phyloP scores from a whole-genome alignment of 2,329 filamentous ascomycete genomes.

The Sclerotinia spermophila region DNA sequence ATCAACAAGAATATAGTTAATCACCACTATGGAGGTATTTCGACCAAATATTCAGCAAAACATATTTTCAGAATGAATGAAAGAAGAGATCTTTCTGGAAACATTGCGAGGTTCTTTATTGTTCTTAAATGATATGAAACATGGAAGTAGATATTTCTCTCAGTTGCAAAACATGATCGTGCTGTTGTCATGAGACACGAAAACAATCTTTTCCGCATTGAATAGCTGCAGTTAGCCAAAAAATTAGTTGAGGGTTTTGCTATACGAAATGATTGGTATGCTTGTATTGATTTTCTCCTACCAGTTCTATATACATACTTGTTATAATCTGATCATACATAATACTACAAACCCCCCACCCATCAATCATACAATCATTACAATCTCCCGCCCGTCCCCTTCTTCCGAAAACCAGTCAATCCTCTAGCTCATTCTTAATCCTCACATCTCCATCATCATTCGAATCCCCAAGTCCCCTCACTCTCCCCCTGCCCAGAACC shows the following conservation, averaged over 20 bases:
- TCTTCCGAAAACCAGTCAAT: constrained; percentile 5
- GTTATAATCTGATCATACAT: not conserved
- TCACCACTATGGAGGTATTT: too few species aligned
- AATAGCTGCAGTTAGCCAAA: not conserved
- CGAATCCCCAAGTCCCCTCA: constrained; percentile 32
- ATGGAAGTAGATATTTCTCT: not conserved
- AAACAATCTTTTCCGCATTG: not conserved
- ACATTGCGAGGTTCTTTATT: not conserved
- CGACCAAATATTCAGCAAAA: not conserved
- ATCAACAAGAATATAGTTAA: not conserved
- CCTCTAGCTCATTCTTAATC: constrained; percentile 35
- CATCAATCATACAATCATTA: not conserved
- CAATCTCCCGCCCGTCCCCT: accelerated
- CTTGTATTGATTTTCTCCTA: not conserved
- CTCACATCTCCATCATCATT: constrained; percentile 27
- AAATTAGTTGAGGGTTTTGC: not conserved
- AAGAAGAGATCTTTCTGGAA: not conserved
- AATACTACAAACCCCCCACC: not conserved
- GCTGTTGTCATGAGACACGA: not conserved
- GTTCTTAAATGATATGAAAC: not conserved
- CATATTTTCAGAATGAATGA: accelerated
- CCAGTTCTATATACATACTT: not conserved
- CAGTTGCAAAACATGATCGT: not conserved
- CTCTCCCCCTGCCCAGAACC: constrained; percentile 30
- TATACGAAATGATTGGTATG: not conserved